Evolutionary conservation across 2,329 filamentous ascomycete species (phyloP).

Genomic region (Tolypocladium inflatum): DNA sequence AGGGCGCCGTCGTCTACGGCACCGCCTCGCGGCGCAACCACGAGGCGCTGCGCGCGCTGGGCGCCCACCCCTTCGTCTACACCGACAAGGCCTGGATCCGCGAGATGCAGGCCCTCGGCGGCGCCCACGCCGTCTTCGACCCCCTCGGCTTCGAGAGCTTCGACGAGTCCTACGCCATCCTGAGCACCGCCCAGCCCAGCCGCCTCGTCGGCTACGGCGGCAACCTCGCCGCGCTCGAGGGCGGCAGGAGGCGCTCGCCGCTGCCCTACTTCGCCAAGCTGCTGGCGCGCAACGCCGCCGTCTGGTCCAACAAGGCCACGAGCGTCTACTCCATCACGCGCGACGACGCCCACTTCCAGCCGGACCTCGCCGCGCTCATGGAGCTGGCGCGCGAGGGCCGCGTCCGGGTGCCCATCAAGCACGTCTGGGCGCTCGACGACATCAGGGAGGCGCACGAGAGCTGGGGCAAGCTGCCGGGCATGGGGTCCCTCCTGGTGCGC

Average conservation of each 20-base stretch:
- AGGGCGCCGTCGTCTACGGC: slow-evolving; percentile 38
- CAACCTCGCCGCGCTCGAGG: slow-evolving; percentile 21
- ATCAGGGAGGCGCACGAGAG: slow-evolving; percentile 25
- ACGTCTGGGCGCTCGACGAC: slow-evolving; percentile 29
- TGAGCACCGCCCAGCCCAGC: slow-evolving; percentile 23
- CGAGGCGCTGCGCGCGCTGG: slow-evolving; percentile 23
- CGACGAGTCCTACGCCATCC: slow-evolving; percentile 37
- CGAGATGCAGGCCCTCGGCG: slow-evolving; percentile 33
- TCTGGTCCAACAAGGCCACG: slow-evolving; percentile 19
- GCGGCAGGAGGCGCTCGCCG: slow-evolving; percentile 21
- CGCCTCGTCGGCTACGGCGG: slow-evolving; percentile 28
- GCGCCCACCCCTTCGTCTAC: slow-evolving; percentile 35
- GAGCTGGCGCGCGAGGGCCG: slow-evolving; percentile 18
- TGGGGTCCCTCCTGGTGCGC: slow-evolving; percentile 26
- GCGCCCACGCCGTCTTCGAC: slow-evolving; percentile 37
- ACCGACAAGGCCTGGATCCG: slow-evolving; percentile 38
- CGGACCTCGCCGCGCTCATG: slow-evolving; percentile 20
- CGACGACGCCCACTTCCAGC: slow-evolving; percentile 20
- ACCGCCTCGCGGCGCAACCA: slow-evolving; percentile 38
- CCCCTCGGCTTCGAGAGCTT: slow-evolving; percentile 40
- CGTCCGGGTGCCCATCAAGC: slow-evolving; percentile 26
- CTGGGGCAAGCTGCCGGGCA: slow-evolving; percentile 23
- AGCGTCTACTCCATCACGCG: slow-evolving; percentile 26
- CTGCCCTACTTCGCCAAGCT: slow-evolving; percentile 22
- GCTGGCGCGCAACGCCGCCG: slow-evolving; percentile 16